Base-by-base conservation (phyloP, 2,329 filamentous ascomycete genomes). In the Cladophialophora yegresii region DNA sequence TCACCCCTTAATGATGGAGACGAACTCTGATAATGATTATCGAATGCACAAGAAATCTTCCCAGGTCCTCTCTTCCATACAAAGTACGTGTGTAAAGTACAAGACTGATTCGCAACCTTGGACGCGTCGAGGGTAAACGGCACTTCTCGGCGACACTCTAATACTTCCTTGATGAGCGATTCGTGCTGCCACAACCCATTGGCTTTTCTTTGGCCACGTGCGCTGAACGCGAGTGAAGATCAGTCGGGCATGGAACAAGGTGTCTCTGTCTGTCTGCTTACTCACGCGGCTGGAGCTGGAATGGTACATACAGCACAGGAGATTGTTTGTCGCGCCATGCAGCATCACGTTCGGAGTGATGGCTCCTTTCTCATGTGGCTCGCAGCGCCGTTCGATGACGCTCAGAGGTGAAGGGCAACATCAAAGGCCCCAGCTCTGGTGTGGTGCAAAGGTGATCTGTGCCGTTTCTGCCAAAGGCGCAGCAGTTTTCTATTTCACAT, bases 11-110 rank as follows among this genome's bases (percentile, higher is more conserved):
- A 58, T 26, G 16, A 43, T 20, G 36, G 10, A 45, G 30, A 23
- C 28, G 23, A 32, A 13, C 40, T 22, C 40, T 22, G 40, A 47
- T 58, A 58, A 58, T 58, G 16, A 33, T 58, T 49, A 58, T 58
- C 33, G 26, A 33, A 28, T 49, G 43, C 40, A 26, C 43, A 40
- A 58, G 20, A 49, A 22, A 22, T 28, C 22, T 49, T 20, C 22
- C 22, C 47, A 50, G 3, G 9, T 8, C 36, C 36, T 8, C 1
- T 43, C 36, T 7, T 43, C 36, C 16, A 43, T 43, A n/a, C 36
- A 2, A n/a, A 28, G 26, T 28, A 28, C 26, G 6, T 28, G 36
- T 16, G 16, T 43, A n/a, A 5, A n/a, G 36, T 43, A n/a, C 1
- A n/a, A 43, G 36, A 6, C 6, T 8, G 36, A 40, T 40, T 40